Base-by-base conservation (phyloP, 176 grass and related monocot species). In the Eleusine coracana region DNA sequence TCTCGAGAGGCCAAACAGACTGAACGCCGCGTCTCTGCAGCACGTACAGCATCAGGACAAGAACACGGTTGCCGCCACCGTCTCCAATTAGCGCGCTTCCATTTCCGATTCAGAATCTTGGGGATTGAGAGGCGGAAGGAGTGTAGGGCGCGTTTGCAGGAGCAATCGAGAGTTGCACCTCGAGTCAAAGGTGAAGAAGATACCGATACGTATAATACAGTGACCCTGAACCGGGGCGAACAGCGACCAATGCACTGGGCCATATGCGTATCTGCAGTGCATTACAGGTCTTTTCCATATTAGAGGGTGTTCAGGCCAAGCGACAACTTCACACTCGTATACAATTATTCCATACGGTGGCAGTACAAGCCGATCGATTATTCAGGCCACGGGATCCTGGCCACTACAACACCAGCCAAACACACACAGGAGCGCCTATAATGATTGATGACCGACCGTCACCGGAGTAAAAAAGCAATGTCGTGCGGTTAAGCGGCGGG, bases 311-410 rank as follows among this genome's bases (percentile, higher is more conserved):
- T 9, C n/a, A 71, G 41, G 38, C 31, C 69, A 88, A 74, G 68
- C 16, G 52, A 40, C 29, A 54, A 28, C 77, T 23, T 10, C 49
- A 59, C 7, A 17, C 10, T 8, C 9, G 38, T n/a, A 41, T 70
- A 62, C 4, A 65, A 83, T 61, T 76, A 76, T 49, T 44, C 48
- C 25, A 29, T 50, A 15, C 16, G 77, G 15, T 16, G 70, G 66
- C 52, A 80, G 44, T 84, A 31, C 52, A 88, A 65, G 41, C 7
- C 37, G n/a, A 76, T 86, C 37, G n/a, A 76, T 86, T 86, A 82
- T 82, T 76, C 6, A 51, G 46, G 56, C 76, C 45, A 73, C 60
- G 28, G 28, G 62, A 42, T 71, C 15, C 77, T 66, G 55, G 71
- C 37, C 34, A 88, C 12, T 10, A 77, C 56, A 75, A 44, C 52